Base-by-base conservation (phyloP, 2,329 filamentous ascomycete species). In the Scedosporium dehoogii region DNA sequence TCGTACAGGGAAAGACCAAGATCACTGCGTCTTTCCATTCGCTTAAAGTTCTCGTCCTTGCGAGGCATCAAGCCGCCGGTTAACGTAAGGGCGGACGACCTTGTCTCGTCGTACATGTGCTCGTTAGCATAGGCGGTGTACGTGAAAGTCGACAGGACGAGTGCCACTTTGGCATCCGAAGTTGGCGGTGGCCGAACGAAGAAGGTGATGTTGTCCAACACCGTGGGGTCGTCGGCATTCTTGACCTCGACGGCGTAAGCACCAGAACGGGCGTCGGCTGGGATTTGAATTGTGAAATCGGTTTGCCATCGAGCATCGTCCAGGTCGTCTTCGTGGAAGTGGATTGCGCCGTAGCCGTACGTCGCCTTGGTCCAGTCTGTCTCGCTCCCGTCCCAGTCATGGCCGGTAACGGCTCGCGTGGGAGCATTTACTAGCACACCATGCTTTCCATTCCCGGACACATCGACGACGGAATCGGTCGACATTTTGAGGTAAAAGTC, bases 51-150 rank as follows among this genome's bases (percentile, higher is more conserved):
- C 23, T 68, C 64, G 3, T 63, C 61, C 2, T 42, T 23, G 25
- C 66, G 60, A 25, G 12, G 27, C 44, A 38, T 63, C 9, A 68
- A 64, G 5, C 65, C 70, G 29, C 64, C 68, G 4, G 64, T 66
- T 65, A 64, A 68, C 29, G 58, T 66, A 63, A 66, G 69, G 59
- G 51, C 59, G 60, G 63, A 70, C 27, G 67, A 67, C 57, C 67
- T 67, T 14, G 63, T 68, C 46, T 66, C 66, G 41, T 76, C 74
- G 25, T 69, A 72, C 65, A 75, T 71, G 33, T 69, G 69, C 63
- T 75, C 73, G 62, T 75, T 75, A 12, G 73, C 73, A 63, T 75
- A 75, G 0, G 73, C 73, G 2, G 72, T 68, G 51, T 74, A 75
- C 1, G 72, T 75, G 63, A 75, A 72, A 2, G 73, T 75, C 9